Conservation (phyloP, 108 stramenopile genomes). For the Conticribra guillardii region DNA sequence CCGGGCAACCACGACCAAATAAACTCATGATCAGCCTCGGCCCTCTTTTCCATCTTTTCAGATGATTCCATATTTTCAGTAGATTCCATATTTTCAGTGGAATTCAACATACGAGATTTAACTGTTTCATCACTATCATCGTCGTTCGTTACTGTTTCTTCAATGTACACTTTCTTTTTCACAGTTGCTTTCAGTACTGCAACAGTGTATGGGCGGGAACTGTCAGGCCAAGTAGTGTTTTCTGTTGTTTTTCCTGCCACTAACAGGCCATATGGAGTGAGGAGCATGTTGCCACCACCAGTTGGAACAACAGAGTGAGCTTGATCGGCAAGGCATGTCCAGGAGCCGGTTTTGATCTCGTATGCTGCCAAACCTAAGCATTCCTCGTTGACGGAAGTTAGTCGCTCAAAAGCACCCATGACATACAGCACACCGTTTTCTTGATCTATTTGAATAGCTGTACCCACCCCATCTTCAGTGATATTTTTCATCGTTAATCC, state of each 20-base stretch:
- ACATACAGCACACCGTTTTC: slow-evolving; percentile 88
- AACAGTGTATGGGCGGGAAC: slow-evolving; percentile 76
- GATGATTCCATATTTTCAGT: slow-evolving; percentile 24
- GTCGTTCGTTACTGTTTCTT: slow-evolving; percentile 25
- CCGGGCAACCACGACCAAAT: slow-evolving; percentile 97
- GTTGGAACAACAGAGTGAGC: slow-evolving; percentile 83
- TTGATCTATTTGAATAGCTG: slow-evolving; percentile 84
- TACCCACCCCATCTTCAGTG: slow-evolving; percentile 85
- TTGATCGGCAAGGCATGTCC: slow-evolving; percentile 88
- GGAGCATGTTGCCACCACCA: slow-evolving; percentile 87
- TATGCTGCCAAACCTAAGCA: slow-evolving; percentile 85
- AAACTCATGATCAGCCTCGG: slow-evolving; percentile 69
- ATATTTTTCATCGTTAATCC: slow-evolving; percentile 77
- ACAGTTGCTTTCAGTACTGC: slow-evolving; percentile 81
- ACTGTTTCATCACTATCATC: slow-evolving; percentile 19
- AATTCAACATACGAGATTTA: slow-evolving; percentile 33
- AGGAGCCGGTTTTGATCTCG: slow-evolving; percentile 74
- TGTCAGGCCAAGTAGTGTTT: slow-evolving; percentile 78
- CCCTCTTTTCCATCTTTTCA: slow-evolving; percentile 22
- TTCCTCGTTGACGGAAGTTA: slow-evolving; percentile 62
- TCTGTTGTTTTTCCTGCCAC: slow-evolving; percentile 81
- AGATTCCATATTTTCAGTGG: slow-evolving; percentile 13
- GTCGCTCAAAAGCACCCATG: slow-evolving; percentile 87
- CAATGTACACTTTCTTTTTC: slow-evolving; percentile 50
- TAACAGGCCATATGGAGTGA: slow-evolving; percentile 87